These are phyloP conservation scores for Colletotrichum spaethianum DNA, from an alignment of 2,329 filamentous ascomycete species.

Conservation along the genomic window DNA sequence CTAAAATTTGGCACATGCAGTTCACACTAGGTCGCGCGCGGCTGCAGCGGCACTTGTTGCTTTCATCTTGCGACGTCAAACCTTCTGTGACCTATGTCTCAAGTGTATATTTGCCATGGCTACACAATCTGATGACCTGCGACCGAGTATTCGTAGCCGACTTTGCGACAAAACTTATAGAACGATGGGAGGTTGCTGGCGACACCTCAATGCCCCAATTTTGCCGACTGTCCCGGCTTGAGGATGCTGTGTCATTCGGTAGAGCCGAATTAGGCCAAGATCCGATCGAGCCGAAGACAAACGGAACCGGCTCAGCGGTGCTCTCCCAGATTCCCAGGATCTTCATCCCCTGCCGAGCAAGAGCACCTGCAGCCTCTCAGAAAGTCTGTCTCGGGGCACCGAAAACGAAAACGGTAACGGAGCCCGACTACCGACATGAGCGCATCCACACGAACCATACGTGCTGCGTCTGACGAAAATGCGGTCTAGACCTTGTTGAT, in stretches of 20 bases:
- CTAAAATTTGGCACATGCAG: slow-evolving; percentile 21
- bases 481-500: background rate
- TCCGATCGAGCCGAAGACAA: slow-evolving; percentile 12
- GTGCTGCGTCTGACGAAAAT: background rate
- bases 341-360: slow-evolving; percentile 18
- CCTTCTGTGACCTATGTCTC: background rate
- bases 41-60: background rate
- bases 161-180: background rate
- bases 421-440: slow-evolving; percentile 3
- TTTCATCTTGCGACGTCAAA: background rate
- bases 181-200: background rate
- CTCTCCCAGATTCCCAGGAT: slow-evolving; percentile 24
- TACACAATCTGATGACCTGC: background rate
- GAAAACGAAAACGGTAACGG: background rate
- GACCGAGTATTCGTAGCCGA: background rate
- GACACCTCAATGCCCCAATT: background rate
- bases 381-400: background rate
- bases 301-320: slow-evolving; percentile 21
- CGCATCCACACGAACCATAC: background rate
- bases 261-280: background rate
- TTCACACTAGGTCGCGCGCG: slow-evolving; percentile 16
- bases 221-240: too few species aligned
- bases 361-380: background rate
- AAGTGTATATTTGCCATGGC: background rate
- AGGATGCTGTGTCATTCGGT: background rate